Evolutionary conservation across 805 yeast genomes (phyloP).

Genomic region (Saturnispora hagleri): DNA sequence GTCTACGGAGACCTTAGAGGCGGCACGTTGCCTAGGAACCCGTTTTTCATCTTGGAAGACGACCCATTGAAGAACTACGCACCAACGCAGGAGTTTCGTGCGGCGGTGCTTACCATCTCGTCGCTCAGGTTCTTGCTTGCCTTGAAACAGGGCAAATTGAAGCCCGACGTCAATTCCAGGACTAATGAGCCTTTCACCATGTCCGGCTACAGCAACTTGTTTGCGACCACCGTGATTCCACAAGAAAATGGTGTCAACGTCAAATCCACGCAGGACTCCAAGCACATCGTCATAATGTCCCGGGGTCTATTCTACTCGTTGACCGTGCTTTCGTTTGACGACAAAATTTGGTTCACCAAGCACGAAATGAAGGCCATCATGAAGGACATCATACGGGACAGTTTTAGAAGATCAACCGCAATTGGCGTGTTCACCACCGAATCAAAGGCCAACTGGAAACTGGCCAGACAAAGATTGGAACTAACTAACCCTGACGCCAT

Average conservation of each 20-base stretch:
- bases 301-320: constrained; percentile 42
- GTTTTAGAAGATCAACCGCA: constrained; percentile 32
- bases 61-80: constrained; percentile 54
- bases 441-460: constrained; percentile 39
- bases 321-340: constrained; percentile 37
- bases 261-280: constrained; percentile 30
- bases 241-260: constrained; percentile 33
- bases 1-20: constrained; percentile 57
- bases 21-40: constrained; percentile 67
- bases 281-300: constrained; percentile 42
- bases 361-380: constrained; percentile 39
- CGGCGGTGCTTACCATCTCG: constrained; percentile 58
- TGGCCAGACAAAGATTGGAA: constrained; percentile 34
- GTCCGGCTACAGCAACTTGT: constrained; percentile 57
- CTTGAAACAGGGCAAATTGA: constrained; percentile 42
- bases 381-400: constrained; percentile 35
- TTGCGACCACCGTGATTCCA: constrained; percentile 60
- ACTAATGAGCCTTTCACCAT: constrained; percentile 48
- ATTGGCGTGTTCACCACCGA: constrained; percentile 50
- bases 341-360: constrained; percentile 43
- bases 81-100: constrained; percentile 59
- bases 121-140: constrained; percentile 58
- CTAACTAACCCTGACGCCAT: constrained; percentile 31
- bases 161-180: constrained; percentile 49
- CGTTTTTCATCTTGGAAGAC: constrained; percentile 63